phyloP scores from a whole-genome alignment of 345 rosid genomes.

The Moricandia arvensis region DNA sequence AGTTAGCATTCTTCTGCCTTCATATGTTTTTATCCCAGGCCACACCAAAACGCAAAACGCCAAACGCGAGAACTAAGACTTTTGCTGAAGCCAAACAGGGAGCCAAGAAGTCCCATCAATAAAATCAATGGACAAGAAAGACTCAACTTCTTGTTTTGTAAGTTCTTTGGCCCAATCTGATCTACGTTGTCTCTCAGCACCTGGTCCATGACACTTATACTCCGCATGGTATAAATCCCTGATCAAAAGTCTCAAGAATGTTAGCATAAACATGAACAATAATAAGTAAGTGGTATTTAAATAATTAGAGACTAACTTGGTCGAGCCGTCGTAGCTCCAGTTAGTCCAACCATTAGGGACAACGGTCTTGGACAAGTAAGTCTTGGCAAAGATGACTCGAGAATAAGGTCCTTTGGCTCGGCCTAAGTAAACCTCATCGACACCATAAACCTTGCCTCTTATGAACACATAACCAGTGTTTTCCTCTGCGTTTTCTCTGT shows the following conservation, averaged over 20 bases:
- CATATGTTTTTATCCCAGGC: constrained; percentile 9
- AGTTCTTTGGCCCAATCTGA: constrained; percentile 70
- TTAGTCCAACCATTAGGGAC: constrained; percentile 78
- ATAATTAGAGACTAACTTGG: constrained; percentile 48
- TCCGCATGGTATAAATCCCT: constrained; percentile 70
- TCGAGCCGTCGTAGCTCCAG: constrained; percentile 62
- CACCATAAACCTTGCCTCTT: constrained; percentile 69
- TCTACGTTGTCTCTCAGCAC: constrained; percentile 47
- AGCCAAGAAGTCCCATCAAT: constrained; percentile 78
- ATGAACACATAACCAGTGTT: constrained; percentile 72
- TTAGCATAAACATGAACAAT: neutral
- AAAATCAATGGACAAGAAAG: constrained; percentile 60
- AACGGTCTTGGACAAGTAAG: constrained; percentile 68
- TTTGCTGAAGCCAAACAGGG: constrained; percentile 49
- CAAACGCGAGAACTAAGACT: constrained; percentile 25
- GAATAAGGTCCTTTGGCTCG: constrained; percentile 80
- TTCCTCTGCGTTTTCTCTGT: constrained; percentile 48
- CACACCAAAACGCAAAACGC: constrained; percentile 21
- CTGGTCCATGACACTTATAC: constrained; percentile 74
- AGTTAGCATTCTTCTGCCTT: constrained; percentile 1
- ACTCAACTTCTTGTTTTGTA: constrained; percentile 54
- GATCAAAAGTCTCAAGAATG: neutral
- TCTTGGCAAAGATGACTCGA: constrained; percentile 57
- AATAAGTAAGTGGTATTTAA: too few species aligned
- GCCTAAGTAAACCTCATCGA: constrained; percentile 58